phyloP scores from a whole-genome alignment of 2,329 filamentous ascomycete species.

The Colletotrichum tamarilloi region DNA sequence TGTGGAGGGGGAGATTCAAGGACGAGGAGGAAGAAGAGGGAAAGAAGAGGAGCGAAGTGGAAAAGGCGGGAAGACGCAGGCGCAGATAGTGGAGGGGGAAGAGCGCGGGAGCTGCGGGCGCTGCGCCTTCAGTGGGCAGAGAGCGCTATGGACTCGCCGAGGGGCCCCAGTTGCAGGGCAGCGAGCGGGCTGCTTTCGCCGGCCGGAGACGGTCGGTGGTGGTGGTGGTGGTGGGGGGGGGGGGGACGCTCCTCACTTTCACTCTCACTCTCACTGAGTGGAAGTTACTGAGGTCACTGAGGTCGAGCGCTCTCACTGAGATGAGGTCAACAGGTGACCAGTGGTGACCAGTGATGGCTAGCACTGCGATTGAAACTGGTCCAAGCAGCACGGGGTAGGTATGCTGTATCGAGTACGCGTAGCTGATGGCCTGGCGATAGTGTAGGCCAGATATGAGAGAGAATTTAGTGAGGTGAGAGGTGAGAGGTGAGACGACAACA shows the following conservation, averaged over 20 bases:
- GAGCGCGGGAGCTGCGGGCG: neutral
- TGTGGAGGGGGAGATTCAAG: neutral
- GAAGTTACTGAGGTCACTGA: no score
- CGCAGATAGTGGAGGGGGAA: neutral
- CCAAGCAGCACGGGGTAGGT: neutral
- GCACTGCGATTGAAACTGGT: neutral
- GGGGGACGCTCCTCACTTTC: neutral
- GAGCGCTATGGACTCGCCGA: slow-evolving; percentile 2
- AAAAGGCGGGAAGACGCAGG: slow-evolving; percentile 13
- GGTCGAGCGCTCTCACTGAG: no score
- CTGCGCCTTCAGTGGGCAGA: neutral
- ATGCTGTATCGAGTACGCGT: neutral
- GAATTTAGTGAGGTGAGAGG: neutral
- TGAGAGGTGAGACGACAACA: no score
- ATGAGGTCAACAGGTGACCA: neutral
- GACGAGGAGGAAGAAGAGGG: slow-evolving; percentile 3
- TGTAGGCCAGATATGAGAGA: neutral
- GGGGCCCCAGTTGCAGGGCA: neutral
- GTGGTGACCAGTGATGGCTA: neutral
- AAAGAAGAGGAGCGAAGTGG: slow-evolving; percentile 11
- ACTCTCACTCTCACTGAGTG: neutral
- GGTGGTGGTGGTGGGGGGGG: neutral
- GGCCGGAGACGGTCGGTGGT: neutral
- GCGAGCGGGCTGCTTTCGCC: neutral
- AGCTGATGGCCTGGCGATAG: neutral